Base-by-base conservation (phyloP, 306 rosid genomes). In the Vigna radiata region DNA sequence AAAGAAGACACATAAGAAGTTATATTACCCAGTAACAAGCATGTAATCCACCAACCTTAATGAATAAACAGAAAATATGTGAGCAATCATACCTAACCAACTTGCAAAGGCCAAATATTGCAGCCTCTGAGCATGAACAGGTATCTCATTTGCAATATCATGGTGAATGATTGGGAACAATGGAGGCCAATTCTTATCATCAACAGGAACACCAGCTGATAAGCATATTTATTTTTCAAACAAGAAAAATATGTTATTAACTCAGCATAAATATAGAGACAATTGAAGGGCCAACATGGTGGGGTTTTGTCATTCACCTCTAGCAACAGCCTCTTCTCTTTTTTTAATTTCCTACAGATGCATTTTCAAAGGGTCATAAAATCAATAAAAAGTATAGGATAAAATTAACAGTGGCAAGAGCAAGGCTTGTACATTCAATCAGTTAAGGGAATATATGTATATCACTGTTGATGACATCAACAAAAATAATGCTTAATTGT, bases 61-160 rank as follows among this genome's bases (percentile, higher is more conserved):
- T 17, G 6, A 64, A 72, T 61, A 13, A 54, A 87, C 41, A 73
- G 52, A 82, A 15, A 56, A 60, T 58, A 61, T 66, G 56, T 76
- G 73, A 66, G 62, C 64, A 18, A 41, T 27, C 84, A 61, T 89
- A 95, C 99, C 99, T 84, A 96, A 77, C 99, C 99, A 96, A 84
- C 99, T 92, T 39, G 97, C 99, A 81, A 96, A 96, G 75, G 99
- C 99, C 87, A 90, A 81, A 86, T 96, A 96, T 82, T 96, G 99
- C 77, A 96, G 84, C 83, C 78, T 92, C 85, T 96, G 99, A 72
- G 96, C 99, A 83, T 96, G 96, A 74, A 86, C 89, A 5, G 98
- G 99, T 82, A 96, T 96, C 82, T 96, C 99, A 72, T 91, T 92
- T 75, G 98, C 88, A 79, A 96, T 92, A 88, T 95, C 99, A 85